Evolutionary conservation across 2,329 filamentous ascomycete species (phyloP), one percentile per base, ranked within the genome.

Genomic region (Apiospora hydei): DNA sequence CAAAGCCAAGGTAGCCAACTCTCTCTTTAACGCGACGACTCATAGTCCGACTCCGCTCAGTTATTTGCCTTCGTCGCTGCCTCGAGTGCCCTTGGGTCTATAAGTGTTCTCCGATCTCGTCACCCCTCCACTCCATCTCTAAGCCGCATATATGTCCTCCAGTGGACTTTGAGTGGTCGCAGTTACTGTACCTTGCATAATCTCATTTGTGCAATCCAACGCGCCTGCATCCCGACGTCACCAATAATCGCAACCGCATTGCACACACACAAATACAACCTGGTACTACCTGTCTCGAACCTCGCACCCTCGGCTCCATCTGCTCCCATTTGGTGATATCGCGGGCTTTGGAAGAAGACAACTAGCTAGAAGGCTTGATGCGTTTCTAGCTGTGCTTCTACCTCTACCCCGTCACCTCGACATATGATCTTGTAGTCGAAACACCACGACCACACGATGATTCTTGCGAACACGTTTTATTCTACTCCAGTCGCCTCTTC

Each of bases 401-500:
- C 77, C 72, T 72, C 78, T 77, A 74, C 74, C 75, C 81, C 78
- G 80, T 81, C 78, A 78, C 77, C 71, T 70, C 73, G 71, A 71
- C 68, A 71, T 75, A 79, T 77, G 75, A 77, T 78, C 80, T 77
- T 73, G 69, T 74, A 64, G 70, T 73, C 69, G 78, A 77, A 80
- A 79, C 80, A 78, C 75, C 44, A 53, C 72, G 70, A 75, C 76
- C 80, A 80, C 83, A 89, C 84, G 79, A 91, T 91, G 89, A 85
- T 84, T 87, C 80, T 89, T 89, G 86, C 83, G 85, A 84, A 82
- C 82, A 81, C 81, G 78, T 78, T 78, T 78, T 77, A 80, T 80
- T 82, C 81, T 77, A 84, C 83, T 84, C 87, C 89, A 91, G 89
- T 91, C 88, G 89, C 86, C 87, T 84, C 88, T 88, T 87, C 85